Evolutionary conservation across 2,329 filamentous ascomycete genomes (phyloP).

Genomic region (Colletotrichum musicola): DNA sequence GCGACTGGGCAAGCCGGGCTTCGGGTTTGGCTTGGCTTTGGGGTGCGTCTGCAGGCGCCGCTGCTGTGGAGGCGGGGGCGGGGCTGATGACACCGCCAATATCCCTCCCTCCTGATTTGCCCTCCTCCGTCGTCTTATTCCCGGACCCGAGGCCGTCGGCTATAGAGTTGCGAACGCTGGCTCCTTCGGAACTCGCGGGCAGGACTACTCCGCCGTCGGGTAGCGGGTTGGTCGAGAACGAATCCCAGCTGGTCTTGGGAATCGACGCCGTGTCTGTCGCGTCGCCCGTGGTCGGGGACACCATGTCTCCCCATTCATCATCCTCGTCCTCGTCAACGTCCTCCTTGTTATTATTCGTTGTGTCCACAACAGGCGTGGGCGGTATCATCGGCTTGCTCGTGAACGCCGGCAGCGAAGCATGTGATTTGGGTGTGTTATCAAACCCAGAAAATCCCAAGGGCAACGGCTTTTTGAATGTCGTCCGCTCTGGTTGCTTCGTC

Average conservation of each 20-base stretch:
- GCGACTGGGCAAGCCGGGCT: constrained; percentile 9
- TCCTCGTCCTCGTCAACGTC: constrained; percentile 41
- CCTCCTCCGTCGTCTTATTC: constrained; percentile 12
- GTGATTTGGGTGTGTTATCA: constrained; percentile 32
- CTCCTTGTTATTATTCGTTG: constrained; percentile 38
- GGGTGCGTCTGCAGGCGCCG: constrained; percentile 12
- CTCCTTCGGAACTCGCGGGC: background rate
- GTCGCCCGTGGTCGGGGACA: constrained; percentile 54
- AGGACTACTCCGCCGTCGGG: constrained; percentile 1
- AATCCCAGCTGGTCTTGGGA: constrained; percentile 36
- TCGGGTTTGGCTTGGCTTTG: constrained; percentile 30
- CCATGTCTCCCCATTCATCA: constrained; percentile 73
- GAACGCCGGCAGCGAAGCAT: constrained; percentile 31
- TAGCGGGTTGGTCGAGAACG: constrained; percentile 33
- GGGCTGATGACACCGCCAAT: constrained; percentile 33
- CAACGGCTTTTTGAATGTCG: constrained; percentile 12
- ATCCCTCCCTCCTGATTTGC: constrained; percentile 31
- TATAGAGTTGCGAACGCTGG: background rate
- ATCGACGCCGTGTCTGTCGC: constrained; percentile 24
- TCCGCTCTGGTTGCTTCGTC: background rate
- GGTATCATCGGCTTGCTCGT: constrained; percentile 16
- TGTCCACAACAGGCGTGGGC: constrained; percentile 11
- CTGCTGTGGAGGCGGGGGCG: constrained; percentile 32
- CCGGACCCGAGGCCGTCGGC: constrained; percentile 22
- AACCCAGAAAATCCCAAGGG: constrained; percentile 28